Conservation (phyloP, 2,329 filamentous ascomycete species). For the Talaromyces piceae region DNA sequence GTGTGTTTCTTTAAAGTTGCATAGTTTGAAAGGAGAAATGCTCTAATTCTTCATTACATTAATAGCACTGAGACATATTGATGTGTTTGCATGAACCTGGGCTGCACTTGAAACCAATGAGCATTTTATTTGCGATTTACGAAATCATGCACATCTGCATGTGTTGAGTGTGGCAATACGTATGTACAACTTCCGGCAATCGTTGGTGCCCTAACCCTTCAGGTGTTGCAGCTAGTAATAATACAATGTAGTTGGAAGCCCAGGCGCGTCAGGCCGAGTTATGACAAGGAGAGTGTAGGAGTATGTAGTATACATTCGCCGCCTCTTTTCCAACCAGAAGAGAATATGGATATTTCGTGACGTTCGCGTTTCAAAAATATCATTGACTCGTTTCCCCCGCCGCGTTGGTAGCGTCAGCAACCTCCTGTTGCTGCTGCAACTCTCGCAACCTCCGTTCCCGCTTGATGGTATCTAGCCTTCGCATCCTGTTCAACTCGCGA, state of each 20-base stretch:
- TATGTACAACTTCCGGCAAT: not conserved
- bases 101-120: not conserved
- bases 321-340: not conserved
- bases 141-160: too few species aligned
- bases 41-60: not conserved
- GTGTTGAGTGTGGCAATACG: too few species aligned
- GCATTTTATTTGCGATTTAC: not conserved
- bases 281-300: not conserved
- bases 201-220: not conserved
- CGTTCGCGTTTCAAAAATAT: not conserved
- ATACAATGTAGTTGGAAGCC: too few species aligned
- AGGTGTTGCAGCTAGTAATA: too few species aligned
- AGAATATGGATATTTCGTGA: too few species aligned
- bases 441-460: constrained; percentile 41
- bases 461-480: constrained; percentile 42
- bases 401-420: constrained; percentile 15
- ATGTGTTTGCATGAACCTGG: not conserved
- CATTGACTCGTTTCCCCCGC: constrained; percentile 1
- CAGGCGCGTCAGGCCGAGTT: not conserved
- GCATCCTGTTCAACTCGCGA: constrained; percentile 66
- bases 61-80: too few species aligned
- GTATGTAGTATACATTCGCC: not conserved
- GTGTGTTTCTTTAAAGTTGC: not conserved
- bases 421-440: constrained; percentile 17
- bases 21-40: not conserved